Base-by-base conservation (phyloP, 331 rosid genomes). In the Phaseolus coccineus region DNA sequence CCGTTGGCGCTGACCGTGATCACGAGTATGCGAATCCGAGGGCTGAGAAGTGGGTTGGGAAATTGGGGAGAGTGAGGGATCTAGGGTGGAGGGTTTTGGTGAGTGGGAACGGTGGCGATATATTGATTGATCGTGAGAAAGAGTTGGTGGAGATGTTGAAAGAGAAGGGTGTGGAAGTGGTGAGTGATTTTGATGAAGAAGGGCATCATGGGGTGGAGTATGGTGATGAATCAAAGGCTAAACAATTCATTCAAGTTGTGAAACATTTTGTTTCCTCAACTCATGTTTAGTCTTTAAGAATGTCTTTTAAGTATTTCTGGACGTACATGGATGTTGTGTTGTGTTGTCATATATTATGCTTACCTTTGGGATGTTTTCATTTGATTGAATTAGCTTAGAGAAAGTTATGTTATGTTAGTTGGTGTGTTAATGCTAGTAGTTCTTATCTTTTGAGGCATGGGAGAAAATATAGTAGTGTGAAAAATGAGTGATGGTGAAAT, bases 51-150 rank as follows among this genome's bases (percentile, higher is more conserved):
- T 74, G 70, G 0, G n/a, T 55, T 47, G 6, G 27, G 6, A 28
- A 28, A 24, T 28, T 73, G 16, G 84, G 53, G 1, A 76, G 52
- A 30, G 12, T 82, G 12, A 70, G 33, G 42, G 73, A 27, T 65
- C 65, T 37, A 9, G 82, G 81, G 15, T 85, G 86, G 84, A 75
- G 77, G 40, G 69, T 79, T 3, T 40, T 85, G 48, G 65, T 85
- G n/a, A 79, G 30, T n/a, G 87, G 86, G 0, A 75, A 74, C 6
- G 74, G 51, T 24, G 89, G 80, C 14, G 89, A 85, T 62, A 88
- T 85, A 1, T 13, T 87, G 13, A 27, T 77, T 9, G 90, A 87
- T 47, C 77, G 85, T 19, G 76, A 55, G 71, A 80, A 53, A 19
- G 87, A 75, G 44, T 8, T 84, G 1, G 81, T 39, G 48, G 77